A percentile compares a stretch with the other conserved stretches of the same genome.
Evolutionary conservation across 768 basidiomycete genomes (phyloP).

Genomic region (Lactarius trivialis): DNA sequence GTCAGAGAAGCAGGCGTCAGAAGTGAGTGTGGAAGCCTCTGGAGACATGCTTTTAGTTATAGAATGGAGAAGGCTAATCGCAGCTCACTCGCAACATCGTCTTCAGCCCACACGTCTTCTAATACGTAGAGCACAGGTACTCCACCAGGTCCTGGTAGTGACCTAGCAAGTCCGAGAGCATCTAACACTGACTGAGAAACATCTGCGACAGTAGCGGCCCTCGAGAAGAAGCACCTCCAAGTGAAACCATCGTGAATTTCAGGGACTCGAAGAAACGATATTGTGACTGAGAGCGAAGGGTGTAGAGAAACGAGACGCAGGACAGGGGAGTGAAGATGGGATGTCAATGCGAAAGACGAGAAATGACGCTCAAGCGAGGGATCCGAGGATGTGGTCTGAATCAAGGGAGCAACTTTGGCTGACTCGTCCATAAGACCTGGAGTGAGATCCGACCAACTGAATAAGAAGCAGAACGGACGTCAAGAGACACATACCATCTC

Average conservation of each 20-base stretch:
- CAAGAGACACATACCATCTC: conserved; percentile 45
- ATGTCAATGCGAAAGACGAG: conserved; percentile 63
- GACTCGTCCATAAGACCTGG: conserved; percentile 46
- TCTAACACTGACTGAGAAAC: conserved; percentile 45
- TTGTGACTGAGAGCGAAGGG: conserved; percentile 44
- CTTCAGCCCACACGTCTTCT: conserved; percentile 59
- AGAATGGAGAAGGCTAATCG: not conserved
- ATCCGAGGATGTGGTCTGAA: conserved; percentile 36
- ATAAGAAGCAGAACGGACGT: not conserved
- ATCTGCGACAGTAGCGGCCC: conserved; percentile 47
- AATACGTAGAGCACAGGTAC: conserved; percentile 66
- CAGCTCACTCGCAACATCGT: conserved; percentile 47
- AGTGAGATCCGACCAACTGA: conserved; percentile 14
- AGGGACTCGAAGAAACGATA: conserved; percentile 62
- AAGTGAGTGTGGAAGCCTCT: conserved; percentile 44
- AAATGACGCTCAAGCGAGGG: conserved; percentile 45
- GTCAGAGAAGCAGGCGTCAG: conserved; percentile 37
- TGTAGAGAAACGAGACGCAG: conserved; percentile 70
- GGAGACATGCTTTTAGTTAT: not conserved
- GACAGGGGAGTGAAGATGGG: conserved; percentile 57
- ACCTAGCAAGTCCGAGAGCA: conserved; percentile 65
- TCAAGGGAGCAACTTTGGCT: conserved; percentile 45
- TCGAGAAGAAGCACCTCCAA: conserved; percentile 61
- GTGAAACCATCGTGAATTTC: conserved; percentile 69
- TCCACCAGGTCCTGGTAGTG: conserved; percentile 59